Base-by-base conservation (phyloP, 208 protist genomes). In the Plasmodiophora brassicae region DNA sequence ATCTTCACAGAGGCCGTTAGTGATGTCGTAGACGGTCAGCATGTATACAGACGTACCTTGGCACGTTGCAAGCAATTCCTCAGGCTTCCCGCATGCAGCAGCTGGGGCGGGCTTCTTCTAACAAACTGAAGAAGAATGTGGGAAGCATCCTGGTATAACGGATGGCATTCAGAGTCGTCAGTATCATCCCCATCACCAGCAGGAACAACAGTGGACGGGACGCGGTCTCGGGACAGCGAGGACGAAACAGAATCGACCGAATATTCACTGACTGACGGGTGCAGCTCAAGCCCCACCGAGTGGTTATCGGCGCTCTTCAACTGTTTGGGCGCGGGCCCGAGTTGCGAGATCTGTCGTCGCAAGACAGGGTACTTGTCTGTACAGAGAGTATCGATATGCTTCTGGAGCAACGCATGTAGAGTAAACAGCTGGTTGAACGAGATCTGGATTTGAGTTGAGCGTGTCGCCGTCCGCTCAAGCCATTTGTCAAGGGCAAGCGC, bases 341-440 rank as follows among this genome's bases (percentile, higher is more conserved):
- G 50, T 25, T 57, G 50, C 50, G 25, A 28, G 25, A 57, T 57
- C 50, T 57, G 50, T 25, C 25, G 14, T 57, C 50, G 14, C 14
- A 57, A 25, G 25, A 28, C 14, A 25, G 50, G 50, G 25, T 57
- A 25, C 14, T 57, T 57, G 25, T 57, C 25, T 28, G 14, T 57
- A 57, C 50, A 57, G 14, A 57, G 25, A 14, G 25, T 14, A 57
- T 57, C 50, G 25, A 57, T 25, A 22, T 84, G 71, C 45, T 84
- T 14, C 14, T 60, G 20, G 20, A 84, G 71, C 71, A 84, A 60
- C n/a, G 38, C 14, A 60, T 84, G 71, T 25, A 84, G 45, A 71
- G 25, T n/a, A 84, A 84, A 84, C 22, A 84, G 22, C 25, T 84
- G 71, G n/a, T 84, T 84, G 71, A 84, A 84, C 32, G 71, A 71